Conservation (phyloP, 1,284 basidiomycete species). For the Amylostereum chailletii region DNA sequence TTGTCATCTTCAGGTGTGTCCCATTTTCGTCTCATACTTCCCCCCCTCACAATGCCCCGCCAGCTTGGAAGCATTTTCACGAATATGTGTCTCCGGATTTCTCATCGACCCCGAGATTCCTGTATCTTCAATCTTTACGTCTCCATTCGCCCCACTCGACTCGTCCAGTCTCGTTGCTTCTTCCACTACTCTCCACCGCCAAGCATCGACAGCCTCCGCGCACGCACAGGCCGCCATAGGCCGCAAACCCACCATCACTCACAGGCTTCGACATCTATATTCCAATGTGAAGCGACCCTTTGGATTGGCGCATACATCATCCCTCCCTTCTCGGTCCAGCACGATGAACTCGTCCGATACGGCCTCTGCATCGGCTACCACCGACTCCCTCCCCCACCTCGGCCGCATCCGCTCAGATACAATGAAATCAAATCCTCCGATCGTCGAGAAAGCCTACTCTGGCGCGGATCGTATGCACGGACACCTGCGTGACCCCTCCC, state of each 20-base stretch:
- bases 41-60: slow-evolving; percentile 1
- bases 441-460: slow-evolving; percentile 22
- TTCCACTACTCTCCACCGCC: slow-evolving; percentile 16
- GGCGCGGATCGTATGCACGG: slow-evolving; percentile 15
- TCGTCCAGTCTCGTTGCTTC: slow-evolving; percentile 17
- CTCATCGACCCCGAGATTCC: slow-evolving; percentile 82
- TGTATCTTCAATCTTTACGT: slow-evolving; percentile 43
- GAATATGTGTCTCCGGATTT: slow-evolving; percentile 88
- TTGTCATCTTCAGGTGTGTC: slow-evolving; percentile 81
- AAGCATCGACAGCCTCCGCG: slow-evolving; percentile 24
- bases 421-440: slow-evolving; percentile 20
- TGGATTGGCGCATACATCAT: too few species aligned
- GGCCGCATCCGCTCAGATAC: slow-evolving; percentile 21
- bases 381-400: slow-evolving; percentile 1
- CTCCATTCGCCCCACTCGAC: slow-evolving; percentile 28
- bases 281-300: slow-evolving; percentile 29
- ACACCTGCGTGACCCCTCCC: slow-evolving; percentile 23
- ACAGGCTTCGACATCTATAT: slow-evolving; percentile 27
- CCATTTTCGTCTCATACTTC: neutral
- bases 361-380: neutral
- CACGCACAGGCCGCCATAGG: slow-evolving; percentile 25
- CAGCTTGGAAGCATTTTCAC: slow-evolving; percentile 80
- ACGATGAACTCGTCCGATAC: slow-evolving; percentile 11
- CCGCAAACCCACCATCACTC: slow-evolving; percentile 17
- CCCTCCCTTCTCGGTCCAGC: slow-evolving; percentile 27